Evolutionary conservation across 2,329 filamentous ascomycete species (phyloP).

Genomic region (Aspergillus sp.): DNA sequence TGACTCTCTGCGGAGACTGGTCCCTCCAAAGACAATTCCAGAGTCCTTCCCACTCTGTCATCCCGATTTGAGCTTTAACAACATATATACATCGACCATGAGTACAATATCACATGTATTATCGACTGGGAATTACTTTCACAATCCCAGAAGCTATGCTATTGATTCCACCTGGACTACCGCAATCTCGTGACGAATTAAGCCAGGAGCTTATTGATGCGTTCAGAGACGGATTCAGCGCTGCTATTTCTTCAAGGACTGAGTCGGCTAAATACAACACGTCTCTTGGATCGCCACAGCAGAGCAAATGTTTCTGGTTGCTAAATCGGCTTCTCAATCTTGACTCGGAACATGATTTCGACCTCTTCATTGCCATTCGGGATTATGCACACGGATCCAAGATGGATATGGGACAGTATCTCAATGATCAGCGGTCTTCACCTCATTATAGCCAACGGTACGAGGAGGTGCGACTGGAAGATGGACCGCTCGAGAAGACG

Average conservation of each 20-base stretch:
- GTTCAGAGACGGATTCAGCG: no score
- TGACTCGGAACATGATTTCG: no score
- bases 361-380: no score
- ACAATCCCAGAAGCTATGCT: constrained; percentile 15
- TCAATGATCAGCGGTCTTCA: constrained; percentile 5
- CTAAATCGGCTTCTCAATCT: no score
- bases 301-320: no score
- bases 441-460: constrained; percentile 10
- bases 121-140: constrained; percentile 25
- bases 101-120: constrained; percentile 27
- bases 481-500: constrained; percentile 7
- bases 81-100: constrained; percentile 30
- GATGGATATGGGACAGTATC: background rate
- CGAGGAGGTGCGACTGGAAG: constrained; percentile 8
- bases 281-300: no score
- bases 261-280: no score
- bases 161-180: constrained; percentile 14
- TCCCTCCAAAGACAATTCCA: no score
- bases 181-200: constrained; percentile 12
- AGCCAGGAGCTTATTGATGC: no score
- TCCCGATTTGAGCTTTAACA: constrained; percentile 35
- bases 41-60: constrained; percentile 15
- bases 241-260: no score
- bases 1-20: constrained; percentile 7
- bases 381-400: no score